Evolutionary conservation across 768 basidiomycete species (phyloP), one percentile per base, ranked within the genome.

Genomic region (Lentinus brumalis): DNA sequence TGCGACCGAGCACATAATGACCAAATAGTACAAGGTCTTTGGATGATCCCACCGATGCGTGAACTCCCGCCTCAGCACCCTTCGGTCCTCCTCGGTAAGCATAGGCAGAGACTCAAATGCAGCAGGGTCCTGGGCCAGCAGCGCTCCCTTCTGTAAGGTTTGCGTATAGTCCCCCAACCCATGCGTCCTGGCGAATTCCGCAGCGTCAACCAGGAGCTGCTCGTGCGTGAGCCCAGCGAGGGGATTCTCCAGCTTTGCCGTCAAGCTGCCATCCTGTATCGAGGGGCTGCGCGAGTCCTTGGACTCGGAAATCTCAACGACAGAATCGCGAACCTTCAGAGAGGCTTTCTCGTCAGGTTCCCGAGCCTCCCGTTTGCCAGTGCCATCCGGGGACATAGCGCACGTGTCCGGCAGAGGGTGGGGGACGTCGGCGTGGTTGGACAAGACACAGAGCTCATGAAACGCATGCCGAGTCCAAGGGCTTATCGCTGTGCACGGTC

Each of bases 71-170:
- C 71, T 71, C 14, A 85, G 67, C n/a, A 76, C 56, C 2, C 56
- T 62, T 46, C 72, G 76, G 39, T 85, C 84, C 12, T 72, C 74
- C 16, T 77, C 77, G 9, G 67, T 73, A 38, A 85, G 76, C 18
- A 77, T 59, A 4, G 73, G 63, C 38, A 79, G 32, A 12, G 21
- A 60, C 38, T 79, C 76, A 62, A 80, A 79, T 5, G 67, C 79
- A 56, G 65, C 67, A 0, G 88, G 85, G 57, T 83, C 81, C 67
- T 91, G 90, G 3, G 91, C 89, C 15, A 91, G 66, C 47, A 91
- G 73, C 0, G 91, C 91, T 16, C 84, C 90, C 72, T 88, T 91
- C 67, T 80, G 75, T 60, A 92, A 78, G 10, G 70, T 67, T 0
- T 75, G 75, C 53, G 71, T 70, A 21, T 71, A 50, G 31, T 77